Conservation (phyloP, 768 basidiomycete species). For the Boletus speciosus region DNA sequence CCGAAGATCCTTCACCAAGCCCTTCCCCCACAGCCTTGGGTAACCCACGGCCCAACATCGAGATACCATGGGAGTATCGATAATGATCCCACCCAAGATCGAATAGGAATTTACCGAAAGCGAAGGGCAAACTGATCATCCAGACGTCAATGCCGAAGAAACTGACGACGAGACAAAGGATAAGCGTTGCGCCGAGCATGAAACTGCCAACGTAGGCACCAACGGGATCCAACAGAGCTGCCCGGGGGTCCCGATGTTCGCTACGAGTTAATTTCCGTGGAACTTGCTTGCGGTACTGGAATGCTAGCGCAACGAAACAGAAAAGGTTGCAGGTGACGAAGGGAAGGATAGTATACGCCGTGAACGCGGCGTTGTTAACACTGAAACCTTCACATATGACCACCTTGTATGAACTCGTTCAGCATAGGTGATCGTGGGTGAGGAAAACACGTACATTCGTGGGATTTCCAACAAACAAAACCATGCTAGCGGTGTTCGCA, state of each 20-base stretch:
- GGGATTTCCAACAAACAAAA: slow-evolving; percentile 82
- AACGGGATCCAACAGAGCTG: slow-evolving; percentile 66
- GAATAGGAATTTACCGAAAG: slow-evolving; percentile 62
- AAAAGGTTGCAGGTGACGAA: slow-evolving; percentile 66
- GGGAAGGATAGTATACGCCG: slow-evolving; percentile 79
- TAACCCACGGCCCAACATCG: slow-evolving; percentile 12
- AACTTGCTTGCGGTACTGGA: slow-evolving; percentile 59
- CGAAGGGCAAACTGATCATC: slow-evolving; percentile 83
- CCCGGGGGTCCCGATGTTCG: slow-evolving; percentile 45
- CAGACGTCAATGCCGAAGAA: slow-evolving; percentile 78
- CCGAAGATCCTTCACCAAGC: neutral
- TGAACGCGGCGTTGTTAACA: slow-evolving; percentile 74
- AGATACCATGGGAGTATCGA: slow-evolving; percentile 32
- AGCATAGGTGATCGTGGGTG: neutral
- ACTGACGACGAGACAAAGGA: slow-evolving; percentile 72
- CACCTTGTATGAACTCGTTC: slow-evolving; percentile 30
- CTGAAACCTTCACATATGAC: slow-evolving; percentile 85
- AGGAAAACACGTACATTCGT: slow-evolving; percentile 57
- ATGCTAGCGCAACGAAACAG: slow-evolving; percentile 54
- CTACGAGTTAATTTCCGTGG: slow-evolving; percentile 41
- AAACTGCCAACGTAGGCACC: slow-evolving; percentile 73
- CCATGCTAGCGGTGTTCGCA: slow-evolving; percentile 76
- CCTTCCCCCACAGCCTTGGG: neutral
- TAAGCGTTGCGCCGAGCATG: slow-evolving; percentile 63
- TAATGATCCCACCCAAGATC: slow-evolving; percentile 63